These are phyloP conservation scores for Telfairia occidentalis DNA, from an alignment of 331 rosid genomes.

Conservation along the genomic window DNA sequence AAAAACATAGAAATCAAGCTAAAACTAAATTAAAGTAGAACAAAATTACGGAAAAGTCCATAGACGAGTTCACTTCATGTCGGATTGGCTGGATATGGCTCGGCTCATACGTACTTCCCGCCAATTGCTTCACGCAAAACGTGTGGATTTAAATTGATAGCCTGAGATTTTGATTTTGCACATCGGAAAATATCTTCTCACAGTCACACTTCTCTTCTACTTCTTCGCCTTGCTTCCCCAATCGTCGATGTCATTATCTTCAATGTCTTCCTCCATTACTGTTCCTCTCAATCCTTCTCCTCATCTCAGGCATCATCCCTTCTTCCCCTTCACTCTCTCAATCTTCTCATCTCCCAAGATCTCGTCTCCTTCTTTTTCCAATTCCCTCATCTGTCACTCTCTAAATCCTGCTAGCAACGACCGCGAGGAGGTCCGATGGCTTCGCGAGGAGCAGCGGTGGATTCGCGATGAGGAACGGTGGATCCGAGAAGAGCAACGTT, in stretches of 20 bases:
- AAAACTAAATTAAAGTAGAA: no score
- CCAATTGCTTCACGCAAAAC: conserved; percentile 6
- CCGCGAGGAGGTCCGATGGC: conserved; percentile 55
- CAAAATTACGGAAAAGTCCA: no score
- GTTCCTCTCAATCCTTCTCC: conserved; percentile 29
- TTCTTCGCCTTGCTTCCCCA: background rate
- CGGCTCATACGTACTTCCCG: conserved; percentile 1
- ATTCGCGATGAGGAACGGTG: conserved; percentile 65
- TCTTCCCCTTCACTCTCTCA: conserved; percentile 5
- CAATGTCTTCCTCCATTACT: conserved; percentile 24
- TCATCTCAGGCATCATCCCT: conserved; percentile 5
- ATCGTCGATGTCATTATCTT: no score
- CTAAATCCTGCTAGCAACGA: conserved; percentile 19
- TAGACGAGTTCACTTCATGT: no score
- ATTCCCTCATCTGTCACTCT: conserved; percentile 28
- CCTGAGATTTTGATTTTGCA: background rate
- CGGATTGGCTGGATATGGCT: no score
- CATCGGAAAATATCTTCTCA: background rate
- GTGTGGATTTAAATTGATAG: background rate
- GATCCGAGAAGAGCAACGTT: conserved; percentile 69
- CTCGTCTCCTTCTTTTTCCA: conserved; percentile 19
- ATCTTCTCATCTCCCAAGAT: conserved; percentile 18
- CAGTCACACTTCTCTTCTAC: background rate
- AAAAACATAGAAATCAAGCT: no score
- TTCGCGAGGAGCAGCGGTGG: conserved; percentile 87